These are phyloP conservation scores for Alternaria sp. DNA, from an alignment of 2,329 filamentous ascomycete species.

Conservation along the genomic window DNA sequence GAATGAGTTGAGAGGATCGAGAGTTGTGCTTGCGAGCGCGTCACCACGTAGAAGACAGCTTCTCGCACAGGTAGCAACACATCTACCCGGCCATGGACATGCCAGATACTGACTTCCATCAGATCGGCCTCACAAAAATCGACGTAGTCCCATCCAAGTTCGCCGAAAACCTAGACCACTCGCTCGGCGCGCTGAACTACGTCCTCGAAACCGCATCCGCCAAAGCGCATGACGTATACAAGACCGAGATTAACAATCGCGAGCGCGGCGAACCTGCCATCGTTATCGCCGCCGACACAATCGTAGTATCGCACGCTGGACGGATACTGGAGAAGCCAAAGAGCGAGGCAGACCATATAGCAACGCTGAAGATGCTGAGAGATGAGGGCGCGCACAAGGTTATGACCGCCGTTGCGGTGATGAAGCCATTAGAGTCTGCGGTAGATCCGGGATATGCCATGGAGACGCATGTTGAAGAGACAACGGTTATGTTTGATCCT, in stretches of 20 bases:
- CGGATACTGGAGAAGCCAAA: slow-evolving; percentile 90
- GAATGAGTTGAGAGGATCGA: slow-evolving; percentile 74
- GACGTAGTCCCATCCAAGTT: slow-evolving; percentile 84
- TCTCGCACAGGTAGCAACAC: slow-evolving; percentile 62
- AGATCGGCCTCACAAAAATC: slow-evolving; percentile 81
- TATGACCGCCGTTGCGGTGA: slow-evolving; percentile 82
- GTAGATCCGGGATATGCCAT: slow-evolving; percentile 84
- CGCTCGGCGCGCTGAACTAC: slow-evolving; percentile 87
- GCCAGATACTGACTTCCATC: slow-evolving; percentile 6
- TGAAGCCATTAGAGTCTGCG: slow-evolving; percentile 82
- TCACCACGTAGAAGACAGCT: slow-evolving; percentile 86
- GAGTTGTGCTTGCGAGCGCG: slow-evolving; percentile 87
- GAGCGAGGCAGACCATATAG: slow-evolving; percentile 78
- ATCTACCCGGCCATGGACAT: too few relatives aligned
- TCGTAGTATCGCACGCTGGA: slow-evolving; percentile 79
- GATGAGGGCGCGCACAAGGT: slow-evolving; percentile 81
- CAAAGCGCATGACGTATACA: slow-evolving; percentile 80
- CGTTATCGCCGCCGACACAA: slow-evolving; percentile 88
- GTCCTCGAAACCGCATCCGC: slow-evolving; percentile 83
- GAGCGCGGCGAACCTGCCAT: slow-evolving; percentile 74
- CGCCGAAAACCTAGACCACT: slow-evolving; percentile 88
- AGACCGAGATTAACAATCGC: slow-evolving; percentile 62
- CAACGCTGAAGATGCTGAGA: slow-evolving; percentile 81
- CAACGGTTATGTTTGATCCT: slow-evolving; percentile 82
- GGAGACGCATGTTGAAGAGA: slow-evolving; percentile 85